phyloP scores from a whole-genome alignment of 2,329 filamentous ascomycete genomes.

The Botrytis aclada region DNA sequence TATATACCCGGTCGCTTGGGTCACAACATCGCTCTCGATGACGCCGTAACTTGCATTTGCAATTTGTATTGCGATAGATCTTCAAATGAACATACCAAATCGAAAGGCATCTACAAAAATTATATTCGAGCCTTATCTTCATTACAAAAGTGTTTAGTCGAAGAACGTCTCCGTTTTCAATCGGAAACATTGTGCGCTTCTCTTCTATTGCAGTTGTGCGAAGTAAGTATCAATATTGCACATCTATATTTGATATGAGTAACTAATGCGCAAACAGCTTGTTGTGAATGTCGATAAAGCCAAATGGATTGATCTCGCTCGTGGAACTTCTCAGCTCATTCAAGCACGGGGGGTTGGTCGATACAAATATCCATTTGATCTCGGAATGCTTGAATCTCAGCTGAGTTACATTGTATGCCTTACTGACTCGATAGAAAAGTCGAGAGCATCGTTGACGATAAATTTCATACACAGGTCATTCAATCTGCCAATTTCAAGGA shows the following conservation, averaged over 20 bases:
- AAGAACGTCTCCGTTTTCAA: conserved; percentile 6
- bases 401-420: conserved; percentile 22
- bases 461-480: not conserved
- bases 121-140: conserved; percentile 23
- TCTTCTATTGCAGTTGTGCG: conserved; percentile 24
- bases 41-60: conserved; percentile 24
- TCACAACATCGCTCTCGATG: conserved; percentile 23
- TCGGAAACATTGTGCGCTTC: conserved; percentile 26
- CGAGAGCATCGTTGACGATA: not conserved
- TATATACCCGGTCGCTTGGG: conserved; percentile 22
- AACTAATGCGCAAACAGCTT: conserved; percentile 15
- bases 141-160: conserved; percentile 13
- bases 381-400: conserved; percentile 25
- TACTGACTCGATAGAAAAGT: not conserved
- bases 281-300: conserved; percentile 20
- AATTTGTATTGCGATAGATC: conserved; percentile 18
- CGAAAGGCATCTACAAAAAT: conserved; percentile 14
- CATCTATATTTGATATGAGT: not conserved
- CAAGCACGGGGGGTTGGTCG: conserved; percentile 18
- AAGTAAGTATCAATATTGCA: conserved; percentile 14
- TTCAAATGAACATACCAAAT: conserved; percentile 7
- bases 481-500: conserved; percentile 13
- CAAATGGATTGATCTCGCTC: conserved; percentile 23
- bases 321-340: conserved; percentile 21
- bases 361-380: conserved; percentile 24